Evolutionary conservation across 768 basidiomycete species (phyloP).

Genomic region (Suillus americanus): DNA sequence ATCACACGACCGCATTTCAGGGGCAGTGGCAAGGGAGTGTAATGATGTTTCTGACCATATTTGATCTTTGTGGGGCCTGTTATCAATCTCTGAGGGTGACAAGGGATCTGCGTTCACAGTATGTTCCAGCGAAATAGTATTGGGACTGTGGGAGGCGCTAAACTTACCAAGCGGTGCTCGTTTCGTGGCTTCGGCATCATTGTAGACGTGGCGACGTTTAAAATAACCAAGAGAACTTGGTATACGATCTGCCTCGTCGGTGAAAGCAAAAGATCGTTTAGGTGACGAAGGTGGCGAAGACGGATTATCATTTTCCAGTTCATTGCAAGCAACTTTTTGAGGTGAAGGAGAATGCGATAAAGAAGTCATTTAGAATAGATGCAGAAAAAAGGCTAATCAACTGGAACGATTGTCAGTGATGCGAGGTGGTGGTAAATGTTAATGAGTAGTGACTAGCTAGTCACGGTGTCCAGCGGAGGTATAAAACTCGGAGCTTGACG

Average conservation of each 20-base stretch:
- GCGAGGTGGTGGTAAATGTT: neutral
- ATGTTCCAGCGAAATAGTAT: constrained; percentile 6
- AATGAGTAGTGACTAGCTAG: neutral
- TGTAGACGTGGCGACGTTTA: constrained; percentile 23
- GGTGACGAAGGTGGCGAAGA: constrained; percentile 15
- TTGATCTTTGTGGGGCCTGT: constrained; percentile 11
- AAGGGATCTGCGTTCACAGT: constrained; percentile 24
- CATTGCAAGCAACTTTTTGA: neutral
- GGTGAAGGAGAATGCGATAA: too few relatives aligned
- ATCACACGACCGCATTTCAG: constrained; percentile 18
- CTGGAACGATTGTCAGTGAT: neutral
- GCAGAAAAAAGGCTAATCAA: neutral
- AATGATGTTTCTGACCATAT: constrained; percentile 11
- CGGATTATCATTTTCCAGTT: constrained; percentile 14
- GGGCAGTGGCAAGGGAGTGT: constrained; percentile 8
- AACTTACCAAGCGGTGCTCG: constrained; percentile 29
- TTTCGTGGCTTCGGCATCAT: constrained; percentile 8
- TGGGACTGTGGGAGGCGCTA: neutral
- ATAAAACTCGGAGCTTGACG: neutral
- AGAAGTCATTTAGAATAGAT: neutral
- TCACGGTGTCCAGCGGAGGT: neutral
- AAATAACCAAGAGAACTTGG: constrained; percentile 11
- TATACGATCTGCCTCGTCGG: constrained; percentile 13
- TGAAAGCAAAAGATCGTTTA: constrained; percentile 22
- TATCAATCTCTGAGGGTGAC: constrained; percentile 22